phyloP scores from a whole-genome alignment of 106 monocot genomes.

The Posidonia australis region DNA sequence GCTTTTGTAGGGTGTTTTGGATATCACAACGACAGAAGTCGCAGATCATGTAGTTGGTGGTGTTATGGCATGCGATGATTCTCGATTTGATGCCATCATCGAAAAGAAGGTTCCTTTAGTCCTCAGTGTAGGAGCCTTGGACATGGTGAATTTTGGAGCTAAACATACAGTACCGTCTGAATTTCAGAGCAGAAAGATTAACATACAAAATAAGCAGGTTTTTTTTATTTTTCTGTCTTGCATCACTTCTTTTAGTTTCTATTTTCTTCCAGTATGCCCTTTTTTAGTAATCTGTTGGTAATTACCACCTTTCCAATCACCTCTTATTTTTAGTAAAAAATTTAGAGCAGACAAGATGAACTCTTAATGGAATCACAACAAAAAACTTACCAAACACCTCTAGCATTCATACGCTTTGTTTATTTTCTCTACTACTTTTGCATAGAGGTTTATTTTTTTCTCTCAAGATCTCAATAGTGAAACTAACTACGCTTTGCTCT shows the following conservation, averaged over 20 bases:
- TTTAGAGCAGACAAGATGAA: too few species aligned
- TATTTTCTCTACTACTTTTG: too few species aligned
- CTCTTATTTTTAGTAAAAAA: too few species aligned
- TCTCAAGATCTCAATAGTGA: too few species aligned
- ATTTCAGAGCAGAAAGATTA: slow-evolving; percentile 60
- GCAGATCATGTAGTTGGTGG: slow-evolving; percentile 93
- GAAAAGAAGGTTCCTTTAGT: slow-evolving; percentile 80
- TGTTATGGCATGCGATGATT: slow-evolving; percentile 74
- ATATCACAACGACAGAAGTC: slow-evolving; percentile 93
- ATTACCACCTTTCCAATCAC: not conserved
- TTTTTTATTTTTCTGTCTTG: not conserved
- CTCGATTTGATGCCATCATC: slow-evolving; percentile 74
- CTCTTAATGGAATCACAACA: too few species aligned
- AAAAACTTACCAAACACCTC: too few species aligned
- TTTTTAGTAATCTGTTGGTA: not conserved
- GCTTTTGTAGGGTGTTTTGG: slow-evolving; percentile 72
- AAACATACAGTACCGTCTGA: slow-evolving; percentile 58
- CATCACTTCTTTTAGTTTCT: not conserved
- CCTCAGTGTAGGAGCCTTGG: slow-evolving; percentile 83
- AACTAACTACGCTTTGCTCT: too few species aligned
- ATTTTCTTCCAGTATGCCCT: slow-evolving; percentile 1
- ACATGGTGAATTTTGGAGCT: slow-evolving; percentile 96
- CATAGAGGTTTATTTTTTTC: too few species aligned
- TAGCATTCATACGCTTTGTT: too few species aligned
- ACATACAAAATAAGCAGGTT: slow-evolving; percentile 89